A percentile compares a stretch with the other conserved stretches of the same genome.
phyloP scores from a whole-genome alignment of 2,329 filamentous ascomycete species.

The Tolypocladium pustulatum region DNA sequence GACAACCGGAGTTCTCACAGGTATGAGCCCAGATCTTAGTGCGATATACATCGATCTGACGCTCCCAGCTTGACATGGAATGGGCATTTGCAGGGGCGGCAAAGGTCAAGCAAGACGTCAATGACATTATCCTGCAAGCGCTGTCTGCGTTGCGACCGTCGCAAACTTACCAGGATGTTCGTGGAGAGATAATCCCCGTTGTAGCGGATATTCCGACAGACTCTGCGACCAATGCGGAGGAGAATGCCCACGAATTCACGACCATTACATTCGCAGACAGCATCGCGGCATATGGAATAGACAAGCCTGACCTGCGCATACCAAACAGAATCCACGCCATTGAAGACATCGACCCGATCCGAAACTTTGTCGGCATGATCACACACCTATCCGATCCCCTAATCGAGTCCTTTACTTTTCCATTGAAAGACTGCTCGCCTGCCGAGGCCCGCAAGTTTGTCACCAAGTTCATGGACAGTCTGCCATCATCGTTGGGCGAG shows the following conservation, averaged over 20 bases:
- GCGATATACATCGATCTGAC: neutral
- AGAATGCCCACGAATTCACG: conserved; percentile 20
- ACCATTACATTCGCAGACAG: conserved; percentile 30
- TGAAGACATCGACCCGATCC: conserved; percentile 42
- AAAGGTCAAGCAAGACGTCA: conserved; percentile 22
- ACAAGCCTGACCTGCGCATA: conserved; percentile 85
- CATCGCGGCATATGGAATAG: conserved; percentile 73
- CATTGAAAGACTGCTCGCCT: conserved; percentile 39
- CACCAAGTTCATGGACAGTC: conserved; percentile 57
- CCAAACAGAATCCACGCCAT: conserved; percentile 55
- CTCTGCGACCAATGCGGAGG: conserved; percentile 6
- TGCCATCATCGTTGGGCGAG: conserved; percentile 46
- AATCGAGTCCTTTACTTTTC: conserved; percentile 66
- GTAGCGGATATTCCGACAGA: conserved; percentile 13
- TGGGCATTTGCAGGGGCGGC: conserved; percentile 67
- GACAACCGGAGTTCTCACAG: conserved; percentile 95
- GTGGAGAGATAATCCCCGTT: conserved; percentile 22
- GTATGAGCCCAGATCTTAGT: conserved; percentile 23
- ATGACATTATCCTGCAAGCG: conserved; percentile 21
- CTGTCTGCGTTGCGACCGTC: conserved; percentile 16
- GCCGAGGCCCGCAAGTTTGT: conserved; percentile 52
- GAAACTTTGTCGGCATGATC: conserved; percentile 66
- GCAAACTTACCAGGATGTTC: conserved; percentile 54
- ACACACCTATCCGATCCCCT: conserved; percentile 56
- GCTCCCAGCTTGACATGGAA: conserved; percentile 70